Base-by-base conservation (phyloP, 169 alveolate species). In the Plasmodium inui region DNA sequence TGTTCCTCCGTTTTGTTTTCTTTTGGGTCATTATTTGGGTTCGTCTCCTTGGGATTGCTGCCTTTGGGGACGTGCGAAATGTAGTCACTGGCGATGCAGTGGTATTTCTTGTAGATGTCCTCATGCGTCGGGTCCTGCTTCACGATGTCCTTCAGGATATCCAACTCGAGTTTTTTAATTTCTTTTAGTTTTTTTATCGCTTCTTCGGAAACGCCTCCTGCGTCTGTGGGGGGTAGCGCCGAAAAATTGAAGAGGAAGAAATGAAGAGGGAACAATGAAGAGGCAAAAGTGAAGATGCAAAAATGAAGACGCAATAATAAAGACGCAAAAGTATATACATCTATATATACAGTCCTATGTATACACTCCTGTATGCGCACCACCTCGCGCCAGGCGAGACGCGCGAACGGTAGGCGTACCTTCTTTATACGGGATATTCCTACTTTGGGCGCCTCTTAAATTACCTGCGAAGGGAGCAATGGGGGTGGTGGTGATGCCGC, bases 21-120 rank as follows among this genome's bases (percentile, higher is more conserved):
- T 10, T 28, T 22, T 19, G 34, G 6, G 4, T 2, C 9, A 19
- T 26, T 28, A 22, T 28, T 67, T 67, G 76, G 6, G 0, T 1
- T n/a, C 4, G 19, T 9, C 14, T 7, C 37, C 37, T 28, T 26
- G 6, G 76, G 14, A 67, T 6, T 67, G 10, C 76, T 67, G 6
- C 37, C n/a, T 67, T 67, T 78, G 28, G 44, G 53, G 19, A 22
- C 28, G 37, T 2, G 4, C 12, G 72, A 61, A 34, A 61, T 22
- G 37, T 17, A 89, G 53, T 89, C 94, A 89, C 94, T 89, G 70
- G 94, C 71, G 67, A 89, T 89, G 76, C 94, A 89, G 53, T 89
- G 94, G 55, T 55, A 89, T 70, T 37, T 71, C 82, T 79, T 67
- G 57, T 89, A 89, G 12, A 79, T 55, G 22, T 89, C 83, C 6